A percentile compares a stretch with the other conserved stretches of the same genome.
phyloP scores from a whole-genome alignment of 2,329 filamentous ascomycete genomes.

The Geosmithia flava region DNA sequence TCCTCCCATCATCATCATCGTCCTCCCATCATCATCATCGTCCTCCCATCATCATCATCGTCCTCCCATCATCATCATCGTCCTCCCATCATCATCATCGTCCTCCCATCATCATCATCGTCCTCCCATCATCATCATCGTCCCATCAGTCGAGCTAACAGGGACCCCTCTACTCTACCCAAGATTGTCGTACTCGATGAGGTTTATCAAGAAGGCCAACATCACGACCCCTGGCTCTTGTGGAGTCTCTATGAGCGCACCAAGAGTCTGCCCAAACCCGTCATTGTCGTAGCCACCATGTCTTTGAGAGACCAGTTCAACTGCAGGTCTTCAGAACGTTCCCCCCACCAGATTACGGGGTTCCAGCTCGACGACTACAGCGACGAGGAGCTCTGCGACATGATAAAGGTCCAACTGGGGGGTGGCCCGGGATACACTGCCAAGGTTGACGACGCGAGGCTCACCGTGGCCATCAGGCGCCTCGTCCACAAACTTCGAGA shows the following conservation, averaged over 20 bases:
- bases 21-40: too few relatives aligned
- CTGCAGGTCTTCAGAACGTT: too few relatives aligned
- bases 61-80: too few relatives aligned
- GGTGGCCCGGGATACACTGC: constrained; percentile 4
- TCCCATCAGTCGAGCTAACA: too few relatives aligned
- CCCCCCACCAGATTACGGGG: too few relatives aligned
- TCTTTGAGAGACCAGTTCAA: constrained; percentile 3
- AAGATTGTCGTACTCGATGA: constrained; percentile 16
- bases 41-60: too few relatives aligned
- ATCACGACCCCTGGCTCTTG: too few relatives aligned
- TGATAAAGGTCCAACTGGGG: constrained; percentile 3
- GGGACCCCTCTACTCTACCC: background rate
- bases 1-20: too few relatives aligned
- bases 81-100: too few relatives aligned
- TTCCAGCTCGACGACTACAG: constrained; percentile 8
- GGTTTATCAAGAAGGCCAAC: constrained; percentile 13
- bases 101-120: too few relatives aligned
- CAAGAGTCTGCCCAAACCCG: constrained; percentile 12
- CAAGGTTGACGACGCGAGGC: constrained; percentile 2
- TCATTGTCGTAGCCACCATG: constrained; percentile 14
- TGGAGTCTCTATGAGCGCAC: constrained; percentile 14
- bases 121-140: too few relatives aligned
- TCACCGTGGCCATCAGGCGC: constrained; percentile 2
- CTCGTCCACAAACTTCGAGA: constrained; percentile 37
- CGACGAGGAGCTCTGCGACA: constrained; percentile 2